These are phyloP conservation scores for Babesia sp. DNA, from an alignment of 169 alveolate genomes.

Conservation along the genomic window DNA sequence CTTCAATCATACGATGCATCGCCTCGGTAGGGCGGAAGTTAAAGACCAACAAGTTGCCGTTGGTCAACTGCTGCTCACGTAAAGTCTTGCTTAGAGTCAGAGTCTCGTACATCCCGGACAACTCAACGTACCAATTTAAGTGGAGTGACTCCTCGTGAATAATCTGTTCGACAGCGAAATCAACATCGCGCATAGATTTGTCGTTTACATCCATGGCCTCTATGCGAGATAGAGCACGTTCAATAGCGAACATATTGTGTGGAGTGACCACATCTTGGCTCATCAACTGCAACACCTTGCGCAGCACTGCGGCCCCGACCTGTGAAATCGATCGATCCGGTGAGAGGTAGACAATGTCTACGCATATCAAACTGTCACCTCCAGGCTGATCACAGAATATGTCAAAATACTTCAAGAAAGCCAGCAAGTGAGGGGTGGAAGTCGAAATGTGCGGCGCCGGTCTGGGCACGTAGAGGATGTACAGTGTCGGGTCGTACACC, in stretches of 20 bases:
- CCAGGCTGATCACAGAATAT: slow-evolving; percentile 45
- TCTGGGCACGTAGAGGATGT: slow-evolving; percentile 45
- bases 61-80: slow-evolving; percentile 40
- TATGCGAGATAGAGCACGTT: slow-evolving; percentile 3
- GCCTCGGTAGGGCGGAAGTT: slow-evolving; percentile 66
- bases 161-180: slow-evolving; percentile 22
- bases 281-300: slow-evolving; percentile 40
- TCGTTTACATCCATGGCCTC: slow-evolving; percentile 13
- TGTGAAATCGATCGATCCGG: slow-evolving; percentile 42
- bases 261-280: slow-evolving; percentile 14
- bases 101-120: slow-evolving; percentile 22
- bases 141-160: slow-evolving; percentile 49
- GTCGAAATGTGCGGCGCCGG: background rate
- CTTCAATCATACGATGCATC: slow-evolving; percentile 48
- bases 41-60: slow-evolving; percentile 58
- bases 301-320: slow-evolving; percentile 21
- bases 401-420: slow-evolving; percentile 61
- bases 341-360: slow-evolving; percentile 40
- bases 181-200: slow-evolving; percentile 19
- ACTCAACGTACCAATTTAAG: slow-evolving; percentile 64
- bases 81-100: slow-evolving; percentile 36
- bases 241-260: slow-evolving; percentile 25
- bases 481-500: slow-evolving; percentile 63
- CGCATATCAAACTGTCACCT: slow-evolving; percentile 35
- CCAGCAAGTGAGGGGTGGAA: background rate